Evolutionary conservation across 768 basidiomycete species (phyloP).

Genomic region (Dictyophora rubrovolvata): DNA sequence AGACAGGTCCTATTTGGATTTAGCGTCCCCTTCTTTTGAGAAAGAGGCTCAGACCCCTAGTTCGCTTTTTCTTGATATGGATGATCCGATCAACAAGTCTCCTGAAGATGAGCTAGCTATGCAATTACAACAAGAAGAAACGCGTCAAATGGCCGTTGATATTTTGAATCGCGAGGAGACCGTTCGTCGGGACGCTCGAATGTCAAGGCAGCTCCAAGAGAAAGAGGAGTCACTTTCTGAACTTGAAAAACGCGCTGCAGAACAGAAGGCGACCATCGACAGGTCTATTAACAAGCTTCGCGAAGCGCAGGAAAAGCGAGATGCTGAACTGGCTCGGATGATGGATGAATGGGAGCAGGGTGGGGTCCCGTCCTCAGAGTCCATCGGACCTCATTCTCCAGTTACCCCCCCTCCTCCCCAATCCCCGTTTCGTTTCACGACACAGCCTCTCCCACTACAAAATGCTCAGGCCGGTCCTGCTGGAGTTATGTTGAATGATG

Average conservation of each 20-base stretch:
- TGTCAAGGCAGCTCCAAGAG: not conserved
- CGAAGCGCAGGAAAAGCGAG: not conserved
- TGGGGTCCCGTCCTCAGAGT: not conserved
- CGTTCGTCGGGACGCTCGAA: not conserved
- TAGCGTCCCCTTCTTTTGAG: not conserved
- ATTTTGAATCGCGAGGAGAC: not conserved
- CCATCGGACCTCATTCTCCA: not conserved
- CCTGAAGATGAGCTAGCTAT: not conserved
- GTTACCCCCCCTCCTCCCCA: not conserved
- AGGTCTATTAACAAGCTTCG: not conserved
- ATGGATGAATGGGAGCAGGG: not conserved
- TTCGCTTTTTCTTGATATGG: not conserved
- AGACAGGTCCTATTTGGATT: not conserved
- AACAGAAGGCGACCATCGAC: not conserved
- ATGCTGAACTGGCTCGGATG: slow-evolving; percentile 3
- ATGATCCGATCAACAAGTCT: not conserved
- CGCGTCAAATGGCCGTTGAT: not conserved
- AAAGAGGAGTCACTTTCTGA: not conserved
- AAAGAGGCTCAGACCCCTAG: not conserved
- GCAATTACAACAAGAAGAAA: not conserved
- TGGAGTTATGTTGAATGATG: not conserved
- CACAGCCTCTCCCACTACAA: not conserved
- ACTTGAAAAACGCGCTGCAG: not conserved
- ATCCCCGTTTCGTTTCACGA: not conserved
- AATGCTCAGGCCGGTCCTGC: not conserved